Conservation (phyloP, 139 green algal species). For the Chlorella sp. region DNA sequence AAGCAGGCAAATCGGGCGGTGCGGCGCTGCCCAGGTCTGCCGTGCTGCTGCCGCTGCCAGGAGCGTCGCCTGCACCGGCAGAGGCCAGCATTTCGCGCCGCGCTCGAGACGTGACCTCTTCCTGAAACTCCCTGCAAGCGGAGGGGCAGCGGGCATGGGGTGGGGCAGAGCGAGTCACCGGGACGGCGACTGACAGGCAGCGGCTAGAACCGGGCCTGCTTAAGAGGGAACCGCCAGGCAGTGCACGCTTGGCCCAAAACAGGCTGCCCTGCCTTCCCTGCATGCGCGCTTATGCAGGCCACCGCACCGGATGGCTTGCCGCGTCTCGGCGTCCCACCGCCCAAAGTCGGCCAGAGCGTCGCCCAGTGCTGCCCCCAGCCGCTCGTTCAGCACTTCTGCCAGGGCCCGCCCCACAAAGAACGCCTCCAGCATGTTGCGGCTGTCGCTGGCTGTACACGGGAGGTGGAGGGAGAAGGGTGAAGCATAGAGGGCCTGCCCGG, state of each 20-base stretch:
- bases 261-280: neutral
- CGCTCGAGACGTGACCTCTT: conserved; percentile 48
- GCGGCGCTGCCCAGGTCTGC: neutral
- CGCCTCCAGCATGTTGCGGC: conserved; percentile 44
- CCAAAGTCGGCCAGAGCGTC: conserved; percentile 47
- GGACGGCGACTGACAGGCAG: neutral
- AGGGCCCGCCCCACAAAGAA: conserved; percentile 54
- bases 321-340: conserved; percentile 48
- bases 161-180: neutral
- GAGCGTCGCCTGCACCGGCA: neutral
- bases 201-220: neutral
- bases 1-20: conserved; percentile 30
- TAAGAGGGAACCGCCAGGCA: neutral
- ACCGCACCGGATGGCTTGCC: conserved; percentile 30
- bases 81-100: conserved; percentile 8
- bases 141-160: neutral
- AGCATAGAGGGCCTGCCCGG: neutral
- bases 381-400: conserved; percentile 53
- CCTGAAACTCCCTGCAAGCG: conserved; percentile 49
- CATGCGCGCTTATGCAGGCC: too few relatives aligned
- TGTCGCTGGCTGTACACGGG: conserved; percentile 10
- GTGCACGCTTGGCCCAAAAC: neutral
- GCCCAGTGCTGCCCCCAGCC: conserved; percentile 42
- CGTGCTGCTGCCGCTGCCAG: neutral
- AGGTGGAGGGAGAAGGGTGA: neutral